A percentile compares a stretch with the other conserved stretches of the same genome.
Evolutionary conservation across 2,329 filamentous ascomycete genomes (phyloP).

Genomic region (Calycina herbarum): DNA sequence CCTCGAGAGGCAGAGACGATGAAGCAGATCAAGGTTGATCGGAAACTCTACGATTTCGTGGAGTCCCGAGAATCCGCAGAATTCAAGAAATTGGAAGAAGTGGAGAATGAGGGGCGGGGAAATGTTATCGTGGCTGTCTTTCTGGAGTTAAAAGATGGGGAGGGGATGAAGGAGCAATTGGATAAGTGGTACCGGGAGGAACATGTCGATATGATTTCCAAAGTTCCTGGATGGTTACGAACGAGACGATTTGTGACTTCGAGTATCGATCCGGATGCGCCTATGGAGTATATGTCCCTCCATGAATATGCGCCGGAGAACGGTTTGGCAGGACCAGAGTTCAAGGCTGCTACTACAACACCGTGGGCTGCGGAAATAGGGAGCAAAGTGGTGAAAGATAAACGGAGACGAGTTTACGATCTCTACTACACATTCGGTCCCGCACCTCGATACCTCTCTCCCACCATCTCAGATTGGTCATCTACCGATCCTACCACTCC

Average conservation of each 20-base stretch:
- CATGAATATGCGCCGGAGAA: slow-evolving; percentile 72
- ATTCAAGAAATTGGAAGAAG: slow-evolving; percentile 60
- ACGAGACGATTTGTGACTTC: slow-evolving; percentile 70
- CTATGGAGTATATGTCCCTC: slow-evolving; percentile 62
- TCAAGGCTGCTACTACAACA: slow-evolving; percentile 62
- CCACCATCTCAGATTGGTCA: slow-evolving; percentile 39
- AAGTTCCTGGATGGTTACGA: slow-evolving; percentile 77
- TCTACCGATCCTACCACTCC: slow-evolving; percentile 46
- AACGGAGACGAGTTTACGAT: slow-evolving; percentile 61
- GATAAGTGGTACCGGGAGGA: slow-evolving; percentile 74
- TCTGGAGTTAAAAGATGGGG: slow-evolving; percentile 53
- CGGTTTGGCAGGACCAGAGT: slow-evolving; percentile 64
- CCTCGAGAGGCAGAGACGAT: slow-evolving; percentile 61
- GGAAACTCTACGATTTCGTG: slow-evolving; percentile 70
- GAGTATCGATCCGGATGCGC: slow-evolving; percentile 56
- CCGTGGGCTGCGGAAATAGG: slow-evolving; percentile 61
- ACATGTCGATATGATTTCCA: slow-evolving; percentile 69
- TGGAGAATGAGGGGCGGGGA: slow-evolving; percentile 58
- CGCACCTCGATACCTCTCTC: slow-evolving; percentile 65
- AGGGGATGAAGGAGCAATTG: slow-evolving; percentile 56
- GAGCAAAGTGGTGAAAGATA: slow-evolving; percentile 56
- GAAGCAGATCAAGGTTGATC: slow-evolving; percentile 66
- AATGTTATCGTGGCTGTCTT: slow-evolving; percentile 64
- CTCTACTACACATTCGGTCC: slow-evolving; percentile 81
- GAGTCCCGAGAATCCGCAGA: slow-evolving; percentile 53